Conservation (phyloP, 2,329 filamentous ascomycete genomes). For the Emydomyces testavorans region DNA sequence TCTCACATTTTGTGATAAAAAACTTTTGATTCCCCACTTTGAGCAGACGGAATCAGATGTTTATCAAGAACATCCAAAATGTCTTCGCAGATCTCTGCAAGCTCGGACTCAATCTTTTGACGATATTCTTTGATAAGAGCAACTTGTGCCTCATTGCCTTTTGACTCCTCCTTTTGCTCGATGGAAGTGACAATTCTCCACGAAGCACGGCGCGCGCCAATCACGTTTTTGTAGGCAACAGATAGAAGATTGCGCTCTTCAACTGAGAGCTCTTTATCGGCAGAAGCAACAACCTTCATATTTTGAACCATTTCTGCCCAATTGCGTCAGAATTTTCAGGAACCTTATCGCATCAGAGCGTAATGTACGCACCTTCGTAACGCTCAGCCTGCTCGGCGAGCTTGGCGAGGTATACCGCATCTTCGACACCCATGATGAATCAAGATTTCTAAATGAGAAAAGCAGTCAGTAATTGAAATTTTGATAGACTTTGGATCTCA, state of each 20-base stretch:
- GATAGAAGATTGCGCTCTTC: slow-evolving; percentile 97
- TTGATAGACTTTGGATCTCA: neutral
- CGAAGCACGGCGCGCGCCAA: slow-evolving; percentile 88
- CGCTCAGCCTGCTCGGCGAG: slow-evolving; percentile 99
- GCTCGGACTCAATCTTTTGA: slow-evolving; percentile 93
- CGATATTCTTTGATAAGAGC: slow-evolving; percentile 94
- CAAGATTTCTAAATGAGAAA: slow-evolving; percentile 1
- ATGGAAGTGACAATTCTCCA: slow-evolving; percentile 98
- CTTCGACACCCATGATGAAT: slow-evolving; percentile 93
- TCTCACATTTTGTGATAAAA: slow-evolving; percentile 99
- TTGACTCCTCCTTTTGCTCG: slow-evolving; percentile 99
- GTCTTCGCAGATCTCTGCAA: slow-evolving; percentile 95
- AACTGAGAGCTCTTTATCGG: slow-evolving; percentile 70
- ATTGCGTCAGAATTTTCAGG: slow-evolving; percentile 17
- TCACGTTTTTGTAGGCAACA: slow-evolving; percentile 98
- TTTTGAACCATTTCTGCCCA: slow-evolving; percentile 93
- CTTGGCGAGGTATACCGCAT: slow-evolving; percentile 99
- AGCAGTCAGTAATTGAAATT: slow-evolving; percentile 3
- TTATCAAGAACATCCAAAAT: slow-evolving; percentile 90
- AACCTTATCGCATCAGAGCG: slow-evolving; percentile 1
- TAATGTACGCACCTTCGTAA: slow-evolving; percentile 75
- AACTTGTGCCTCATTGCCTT: slow-evolving; percentile 89
- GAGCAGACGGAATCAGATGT: slow-evolving; percentile 85
- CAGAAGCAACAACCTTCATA: slow-evolving; percentile 96
- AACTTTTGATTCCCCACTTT: slow-evolving; percentile 95